Percentiles rank a stretch among this genome's conserved stretches.
Evolutionary conservation across 31 red algal genomes (phyloP).

Genomic region (Asparagopsis taxiformis): DNA sequence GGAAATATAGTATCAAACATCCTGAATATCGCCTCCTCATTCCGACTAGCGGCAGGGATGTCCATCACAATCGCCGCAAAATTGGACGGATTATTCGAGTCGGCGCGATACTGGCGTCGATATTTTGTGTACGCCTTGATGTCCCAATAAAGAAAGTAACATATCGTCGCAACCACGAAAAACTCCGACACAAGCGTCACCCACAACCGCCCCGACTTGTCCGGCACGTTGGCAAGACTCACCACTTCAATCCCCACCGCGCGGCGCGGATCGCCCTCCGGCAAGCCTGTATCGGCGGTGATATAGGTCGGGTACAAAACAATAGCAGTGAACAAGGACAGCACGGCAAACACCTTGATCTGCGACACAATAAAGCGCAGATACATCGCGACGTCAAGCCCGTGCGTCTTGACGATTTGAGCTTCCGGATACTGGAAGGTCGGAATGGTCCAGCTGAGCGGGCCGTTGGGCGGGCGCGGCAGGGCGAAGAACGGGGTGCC

Average conservation of each 20-base stretch:
- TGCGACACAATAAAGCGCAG: conserved; percentile 57
- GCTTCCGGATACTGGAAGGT: neutral
- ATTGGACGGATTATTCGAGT: conserved; percentile 51
- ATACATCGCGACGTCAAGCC: conserved; percentile 54
- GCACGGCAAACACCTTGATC: conserved; percentile 20
- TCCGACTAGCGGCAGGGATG: conserved; percentile 24
- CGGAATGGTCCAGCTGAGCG: neutral
- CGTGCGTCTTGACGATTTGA: conserved; percentile 25
- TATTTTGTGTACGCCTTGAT: conserved; percentile 37
- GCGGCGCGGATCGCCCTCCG: conserved; percentile 1
- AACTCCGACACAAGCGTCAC: conserved; percentile 63
- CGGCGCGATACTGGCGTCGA: conserved; percentile 54
- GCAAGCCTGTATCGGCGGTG: conserved; percentile 32
- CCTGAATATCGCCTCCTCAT: conserved; percentile 5
- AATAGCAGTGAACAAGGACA: conserved; percentile 26
- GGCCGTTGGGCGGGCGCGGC: conserved; percentile 1
- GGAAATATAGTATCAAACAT: conserved; percentile 58
- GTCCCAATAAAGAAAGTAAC: conserved; percentile 57
- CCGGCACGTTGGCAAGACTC: conserved; percentile 47
- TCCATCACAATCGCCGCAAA: conserved; percentile 68
- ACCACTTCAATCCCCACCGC: conserved; percentile 43
- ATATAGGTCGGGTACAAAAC: conserved; percentile 51
- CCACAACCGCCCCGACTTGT: conserved; percentile 41
- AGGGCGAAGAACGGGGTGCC: neutral
- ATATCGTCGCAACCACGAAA: conserved; percentile 44